Evolutionary conservation across 2,329 filamentous ascomycete genomes (phyloP), one percentile per base, ranked within the genome.

Genomic region (Venturia asperata): DNA sequence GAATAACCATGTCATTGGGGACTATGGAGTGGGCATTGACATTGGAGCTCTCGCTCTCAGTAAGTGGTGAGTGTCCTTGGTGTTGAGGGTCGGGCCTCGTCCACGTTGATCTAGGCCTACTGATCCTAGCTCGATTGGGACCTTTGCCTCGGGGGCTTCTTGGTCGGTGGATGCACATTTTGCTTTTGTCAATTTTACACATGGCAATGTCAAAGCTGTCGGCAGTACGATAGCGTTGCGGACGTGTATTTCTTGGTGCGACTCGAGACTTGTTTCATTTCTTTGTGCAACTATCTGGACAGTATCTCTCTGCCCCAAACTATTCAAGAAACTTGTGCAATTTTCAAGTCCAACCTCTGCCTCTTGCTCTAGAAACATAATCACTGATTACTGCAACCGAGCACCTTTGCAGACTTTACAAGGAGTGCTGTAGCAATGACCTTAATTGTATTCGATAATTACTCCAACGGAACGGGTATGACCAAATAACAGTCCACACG

Each of bases 1-100:
- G 47, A 39, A 49, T 52, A 58, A 58, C 60, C 63, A 64, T 64
- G 63, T 64, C 63, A 64, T 64, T 58, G 27, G 21, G 52, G 10
- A 39, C 39, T 41, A 27, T 61, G 24, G 39, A 21, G 7, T 58
- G 52, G 30, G 52, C 52, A 58, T 58, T 58, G 27, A 15, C 30
- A 37, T 58, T 58, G 52, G 19, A 58, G 52, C 52, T 58, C 19
- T 52, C 30, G 30, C 52, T 37, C 37, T 27, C 27, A n/a, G 19
- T 11, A 10, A 58, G n/a, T 58, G 17, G 37, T n/a, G 19, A 37
- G 52, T 58, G 52, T 58, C 52, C 30, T 47, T 58, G 47, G 47
- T 37, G 27, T 37, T 37, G 27, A 9, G 10, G 52, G 17, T 15
- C 17, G 52, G 24, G 7, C 11, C 21, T 9, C 24, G 19, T 55